These are phyloP conservation scores for Biscutella laevigata DNA, from an alignment of 441 rosid species.

Conservation along the genomic window DNA sequence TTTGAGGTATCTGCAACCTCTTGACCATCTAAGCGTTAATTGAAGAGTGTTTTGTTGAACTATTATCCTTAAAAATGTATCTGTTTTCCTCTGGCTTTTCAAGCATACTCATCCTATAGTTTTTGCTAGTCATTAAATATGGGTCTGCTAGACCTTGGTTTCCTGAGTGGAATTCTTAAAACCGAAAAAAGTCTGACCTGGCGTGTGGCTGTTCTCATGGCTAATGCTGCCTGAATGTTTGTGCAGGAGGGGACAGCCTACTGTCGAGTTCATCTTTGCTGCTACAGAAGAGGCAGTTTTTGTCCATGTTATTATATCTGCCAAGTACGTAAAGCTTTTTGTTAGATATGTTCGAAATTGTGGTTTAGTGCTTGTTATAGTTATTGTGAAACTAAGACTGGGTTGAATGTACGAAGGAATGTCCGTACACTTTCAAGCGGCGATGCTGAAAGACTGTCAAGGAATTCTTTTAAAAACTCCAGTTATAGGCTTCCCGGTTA, in stretches of 20 bases:
- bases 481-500: slow-evolving; percentile 79
- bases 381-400: slow-evolving; percentile 18
- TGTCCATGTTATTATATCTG: slow-evolving; percentile 79
- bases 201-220: slow-evolving; percentile 15
- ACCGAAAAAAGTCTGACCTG: slow-evolving; percentile 4
- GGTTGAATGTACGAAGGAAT: slow-evolving; percentile 48
- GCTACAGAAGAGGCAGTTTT: slow-evolving; percentile 93
- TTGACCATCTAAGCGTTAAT: background rate
- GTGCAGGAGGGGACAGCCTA: slow-evolving; percentile 87
- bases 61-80: background rate
- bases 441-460: slow-evolving; percentile 64
- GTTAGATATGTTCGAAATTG: slow-evolving; percentile 11
- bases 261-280: slow-evolving; percentile 88
- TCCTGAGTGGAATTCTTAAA: background rate
- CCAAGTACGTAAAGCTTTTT: slow-evolving; percentile 62
- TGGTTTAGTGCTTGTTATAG: slow-evolving; percentile 11
- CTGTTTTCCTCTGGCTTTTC: background rate
- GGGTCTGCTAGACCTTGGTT: slow-evolving; percentile 11
- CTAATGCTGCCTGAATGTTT: slow-evolving; percentile 18
- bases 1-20: slow-evolving; percentile 47
- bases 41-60: background rate
- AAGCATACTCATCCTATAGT: background rate
- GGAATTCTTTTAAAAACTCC: slow-evolving; percentile 53
- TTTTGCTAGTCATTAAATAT: background rate
- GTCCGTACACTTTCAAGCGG: slow-evolving; percentile 67